A percentile compares a stretch with the other conserved stretches of the same genome.
phyloP scores from a whole-genome alignment of 2,329 filamentous ascomycete genomes.

The Colletotrichum sp. region DNA sequence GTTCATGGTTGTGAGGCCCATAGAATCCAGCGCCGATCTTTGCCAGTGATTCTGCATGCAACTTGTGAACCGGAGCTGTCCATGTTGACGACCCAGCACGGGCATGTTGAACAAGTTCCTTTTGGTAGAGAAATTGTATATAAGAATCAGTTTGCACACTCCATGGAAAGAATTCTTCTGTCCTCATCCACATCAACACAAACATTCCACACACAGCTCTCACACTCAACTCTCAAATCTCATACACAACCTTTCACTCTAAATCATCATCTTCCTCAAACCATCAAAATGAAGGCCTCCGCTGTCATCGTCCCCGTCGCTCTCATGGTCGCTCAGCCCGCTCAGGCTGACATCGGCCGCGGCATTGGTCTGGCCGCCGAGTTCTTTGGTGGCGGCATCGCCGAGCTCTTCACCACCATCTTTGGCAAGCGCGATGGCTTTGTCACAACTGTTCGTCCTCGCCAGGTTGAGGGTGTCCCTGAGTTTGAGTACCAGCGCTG shows the following conservation, averaged over 20 bases:
- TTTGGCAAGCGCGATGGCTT: neutral
- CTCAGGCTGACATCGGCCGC: constrained; percentile 4
- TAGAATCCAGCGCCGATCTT: neutral
- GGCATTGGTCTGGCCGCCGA: neutral
- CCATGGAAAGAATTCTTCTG: neutral
- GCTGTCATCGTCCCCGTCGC: constrained; percentile 1
- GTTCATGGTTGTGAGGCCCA: neutral
- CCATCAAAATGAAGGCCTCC: constrained; percentile 6
- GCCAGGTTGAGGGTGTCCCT: constrained; percentile 7
- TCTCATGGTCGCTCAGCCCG: constrained; percentile 9
- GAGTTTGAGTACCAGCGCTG: constrained; percentile 21
- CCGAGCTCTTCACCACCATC: neutral
- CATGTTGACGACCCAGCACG: neutral
- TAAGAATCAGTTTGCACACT: neutral
- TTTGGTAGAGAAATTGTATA: neutral
- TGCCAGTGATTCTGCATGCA: neutral
- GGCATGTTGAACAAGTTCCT: neutral
- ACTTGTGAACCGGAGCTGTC: neutral
- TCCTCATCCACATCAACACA: neutral
- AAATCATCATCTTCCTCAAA: neutral
- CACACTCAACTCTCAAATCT: neutral
- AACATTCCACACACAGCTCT: neutral
- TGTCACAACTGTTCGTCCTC: neutral
- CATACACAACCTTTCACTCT: neutral
- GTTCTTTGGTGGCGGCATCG: constrained; percentile 9